Evolutionary conservation across 805 yeast genomes (phyloP), one percentile per base, ranked within the genome.

Genomic region (Metahyphopichia silvanorum): DNA sequence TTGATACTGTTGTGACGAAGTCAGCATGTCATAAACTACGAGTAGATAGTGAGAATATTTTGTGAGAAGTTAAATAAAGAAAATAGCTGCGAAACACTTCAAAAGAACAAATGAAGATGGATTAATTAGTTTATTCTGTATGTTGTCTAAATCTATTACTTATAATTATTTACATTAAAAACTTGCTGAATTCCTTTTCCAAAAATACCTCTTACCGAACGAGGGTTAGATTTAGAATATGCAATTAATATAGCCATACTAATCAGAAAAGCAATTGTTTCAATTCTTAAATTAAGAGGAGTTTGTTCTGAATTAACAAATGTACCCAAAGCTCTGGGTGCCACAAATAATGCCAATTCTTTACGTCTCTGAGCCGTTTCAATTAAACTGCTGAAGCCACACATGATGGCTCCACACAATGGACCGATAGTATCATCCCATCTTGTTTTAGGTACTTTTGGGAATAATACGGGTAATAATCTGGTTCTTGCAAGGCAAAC

Each of bases 301-400:
- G 61, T 41, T 8, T 55, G 44, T 12, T 51, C 57, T 14, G 53
- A 27, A 12, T 60, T 51, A 4, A 60, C 49, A 19, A 60, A 33
- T 14, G 65, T 57, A 7, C 65, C 66, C 40, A 59, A 43, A 12
- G 63, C 66, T 28, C 63, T 39, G 3, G 66, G 72, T 6, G 71
- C 69, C 17, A 66, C 74, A 42, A 70, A 70, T 17, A 70, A 53
- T 0, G 74, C 72, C 50, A 70, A 62, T 38, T 70, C 76, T 32
- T 70, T 65, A 16, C 75, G 54, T 18, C 76, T 51, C 32, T 50
- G 59, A 1, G 52, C 55, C 5, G 54, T 51, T 34, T 71, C 76
- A 21, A 66, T 46, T 21, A 60, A 52, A 20, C 63, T 51, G 39
- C 74, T 62, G 37, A 66, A 53, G 5, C 76, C 76, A 40, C 71